Conservation (phyloP, 495 filamentous ascomycete species). For the Aspergillus baeticus region DNA sequence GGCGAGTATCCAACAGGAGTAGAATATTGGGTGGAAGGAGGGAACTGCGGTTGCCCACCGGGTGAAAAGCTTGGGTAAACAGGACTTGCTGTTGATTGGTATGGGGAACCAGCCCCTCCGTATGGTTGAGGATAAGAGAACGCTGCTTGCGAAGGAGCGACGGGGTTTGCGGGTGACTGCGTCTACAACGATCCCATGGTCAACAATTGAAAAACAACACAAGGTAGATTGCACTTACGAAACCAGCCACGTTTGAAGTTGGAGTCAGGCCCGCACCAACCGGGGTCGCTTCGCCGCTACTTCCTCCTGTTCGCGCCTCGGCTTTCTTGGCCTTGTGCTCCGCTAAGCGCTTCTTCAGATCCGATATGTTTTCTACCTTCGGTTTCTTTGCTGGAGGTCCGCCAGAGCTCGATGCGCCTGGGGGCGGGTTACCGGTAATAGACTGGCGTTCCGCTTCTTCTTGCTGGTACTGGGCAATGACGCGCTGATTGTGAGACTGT, state of each 20-base stretch:
- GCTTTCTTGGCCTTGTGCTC: conserved; percentile 73
- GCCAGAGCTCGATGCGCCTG: conserved; percentile 52
- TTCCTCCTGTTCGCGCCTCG: conserved; percentile 55
- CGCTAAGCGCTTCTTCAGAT: conserved; percentile 79
- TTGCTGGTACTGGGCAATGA: conserved; percentile 78
- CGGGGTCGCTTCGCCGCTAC: conserved; percentile 61
- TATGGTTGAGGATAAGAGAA: conserved; percentile 41
- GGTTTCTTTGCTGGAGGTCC: conserved; percentile 70
- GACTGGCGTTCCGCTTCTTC: conserved; percentile 80
- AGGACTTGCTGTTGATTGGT: conserved; percentile 43
- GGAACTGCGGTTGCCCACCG: conserved; percentile 30
- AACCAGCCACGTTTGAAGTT: conserved; percentile 52
- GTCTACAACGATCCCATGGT: conserved; percentile 14
- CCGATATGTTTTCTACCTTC: conserved; percentile 72
- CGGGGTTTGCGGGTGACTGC: conserved; percentile 27
- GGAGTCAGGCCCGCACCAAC: conserved; percentile 43
- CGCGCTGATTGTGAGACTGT: conserved; percentile 77
- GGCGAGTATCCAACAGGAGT: conserved; percentile 42
- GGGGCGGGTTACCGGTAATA: conserved; percentile 76
- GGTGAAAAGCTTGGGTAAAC: conserved; percentile 40
- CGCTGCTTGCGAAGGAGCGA: conserved; percentile 26
- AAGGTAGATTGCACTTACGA: conserved; percentile 42
- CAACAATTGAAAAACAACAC: conserved; percentile 5
- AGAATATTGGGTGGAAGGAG: conserved; percentile 32
- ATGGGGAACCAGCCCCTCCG: conserved; percentile 36